Evolutionary conservation across 176 grass and related monocot species (phyloP).

Genomic region (Ananas comosus): DNA sequence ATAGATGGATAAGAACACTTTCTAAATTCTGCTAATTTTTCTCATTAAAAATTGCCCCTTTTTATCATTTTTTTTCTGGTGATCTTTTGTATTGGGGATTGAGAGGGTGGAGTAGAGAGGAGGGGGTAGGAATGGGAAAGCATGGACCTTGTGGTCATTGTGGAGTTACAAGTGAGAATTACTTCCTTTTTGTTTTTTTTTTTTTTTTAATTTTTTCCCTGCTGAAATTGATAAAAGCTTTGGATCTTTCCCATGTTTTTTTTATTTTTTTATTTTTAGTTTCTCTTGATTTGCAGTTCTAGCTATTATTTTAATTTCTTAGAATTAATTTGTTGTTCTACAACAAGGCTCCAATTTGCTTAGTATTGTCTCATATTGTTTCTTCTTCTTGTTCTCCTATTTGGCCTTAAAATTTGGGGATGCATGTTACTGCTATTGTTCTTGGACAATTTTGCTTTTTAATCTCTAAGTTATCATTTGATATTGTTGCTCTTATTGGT

Average conservation of each 20-base stretch:
- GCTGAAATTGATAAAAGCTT: neutral
- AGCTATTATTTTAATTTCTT: neutral
- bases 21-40: slow-evolving; percentile 7
- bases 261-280: neutral
- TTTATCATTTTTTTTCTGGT: neutral
- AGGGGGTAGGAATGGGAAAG: slow-evolving; percentile 34
- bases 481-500: slow-evolving; percentile 1
- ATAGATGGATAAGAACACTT: neutral
- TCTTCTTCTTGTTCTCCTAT: neutral
- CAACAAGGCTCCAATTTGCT: neutral
- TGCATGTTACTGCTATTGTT: neutral
- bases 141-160: slow-evolving; percentile 51
- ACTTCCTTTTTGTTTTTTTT: slow-evolving; percentile 16
- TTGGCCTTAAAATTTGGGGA: neutral
- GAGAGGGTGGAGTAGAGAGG: neutral
- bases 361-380: neutral
- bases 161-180: slow-evolving; percentile 54
- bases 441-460: neutral
- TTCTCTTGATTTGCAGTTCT: neutral
- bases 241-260: slow-evolving; percentile 8
- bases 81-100: slow-evolving; percentile 16
- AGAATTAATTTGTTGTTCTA: neutral
- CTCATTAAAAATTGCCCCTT: neutral
- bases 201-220: neutral
- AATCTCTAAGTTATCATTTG: neutral